Conservation (phyloP, 2,329 filamentous ascomycete genomes). For the Fusarium poae region DNA sequence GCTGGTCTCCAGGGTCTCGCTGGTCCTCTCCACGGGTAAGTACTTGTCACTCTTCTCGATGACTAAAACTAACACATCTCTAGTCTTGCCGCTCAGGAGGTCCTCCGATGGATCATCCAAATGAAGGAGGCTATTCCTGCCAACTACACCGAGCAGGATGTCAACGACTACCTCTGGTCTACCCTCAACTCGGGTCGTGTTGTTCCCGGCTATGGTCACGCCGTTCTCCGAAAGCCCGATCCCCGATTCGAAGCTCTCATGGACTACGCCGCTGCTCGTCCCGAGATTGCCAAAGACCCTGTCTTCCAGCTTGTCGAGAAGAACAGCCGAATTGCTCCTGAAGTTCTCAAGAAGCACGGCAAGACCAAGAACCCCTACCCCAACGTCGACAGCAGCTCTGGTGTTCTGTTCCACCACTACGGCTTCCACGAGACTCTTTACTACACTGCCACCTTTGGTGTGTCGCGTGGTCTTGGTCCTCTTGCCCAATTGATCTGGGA, state of each 20-base stretch:
- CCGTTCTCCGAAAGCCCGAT: constrained; percentile 96
- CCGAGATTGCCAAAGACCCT: constrained; percentile 87
- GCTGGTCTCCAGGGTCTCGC: constrained; percentile 95
- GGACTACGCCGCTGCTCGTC: constrained; percentile 89
- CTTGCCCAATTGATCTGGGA: constrained; percentile 97
- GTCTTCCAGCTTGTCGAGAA: constrained; percentile 95
- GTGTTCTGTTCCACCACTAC: constrained; percentile 97
- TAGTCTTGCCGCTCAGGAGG: constrained; percentile 92
- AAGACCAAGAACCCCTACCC: constrained; percentile 99
- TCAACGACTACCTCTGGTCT: constrained; percentile 92
- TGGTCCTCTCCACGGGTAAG: constrained; percentile 76
- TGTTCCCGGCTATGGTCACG: constrained; percentile 98
- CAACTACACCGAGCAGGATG: constrained; percentile 82
- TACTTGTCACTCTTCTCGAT: background rate
- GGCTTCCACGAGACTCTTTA: constrained; percentile 97
- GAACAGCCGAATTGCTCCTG: constrained; percentile 91
- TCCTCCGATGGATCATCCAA: constrained; percentile 94
- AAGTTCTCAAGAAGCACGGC: constrained; percentile 92
- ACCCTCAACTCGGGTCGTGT: constrained; percentile 96
- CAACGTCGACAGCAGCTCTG: constrained; percentile 94
- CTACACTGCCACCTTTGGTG: constrained; percentile 82
- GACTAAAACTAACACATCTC: background rate
- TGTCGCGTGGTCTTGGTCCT: constrained; percentile 81
- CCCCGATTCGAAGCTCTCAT: constrained; percentile 96
- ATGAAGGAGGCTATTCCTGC: constrained; percentile 91